Conservation (phyloP, 306 rosid species). For the Neltuma alba region DNA sequence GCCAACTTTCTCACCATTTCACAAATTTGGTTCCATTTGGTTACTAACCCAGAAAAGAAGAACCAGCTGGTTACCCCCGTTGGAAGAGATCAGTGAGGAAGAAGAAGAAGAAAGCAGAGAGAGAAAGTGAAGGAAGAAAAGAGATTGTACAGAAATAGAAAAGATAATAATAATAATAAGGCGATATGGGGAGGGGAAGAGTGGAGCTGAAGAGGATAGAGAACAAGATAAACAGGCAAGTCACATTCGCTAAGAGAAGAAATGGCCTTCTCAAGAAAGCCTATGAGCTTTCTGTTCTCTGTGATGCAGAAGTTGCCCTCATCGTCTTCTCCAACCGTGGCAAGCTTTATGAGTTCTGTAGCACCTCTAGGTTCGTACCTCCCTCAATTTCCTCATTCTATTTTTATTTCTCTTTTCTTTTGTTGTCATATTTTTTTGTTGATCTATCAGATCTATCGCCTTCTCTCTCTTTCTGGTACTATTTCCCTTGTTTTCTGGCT, state of each 20-base stretch:
- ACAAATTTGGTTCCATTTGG: slow-evolving; percentile 58
- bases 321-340: slow-evolving; percentile 92
- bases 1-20: slow-evolving; percentile 53
- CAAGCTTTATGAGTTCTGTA: slow-evolving; percentile 91
- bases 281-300: slow-evolving; percentile 87
- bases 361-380: slow-evolving; percentile 61
- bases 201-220: slow-evolving; percentile 95
- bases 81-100: slow-evolving; percentile 23
- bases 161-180: slow-evolving; percentile 5
- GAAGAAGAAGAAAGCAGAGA: slow-evolving; percentile 1
- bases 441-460: slow-evolving; percentile 16
- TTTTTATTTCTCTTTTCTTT: not conserved
- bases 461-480: not conserved
- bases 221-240: slow-evolving; percentile 98
- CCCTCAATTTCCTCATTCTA: not conserved
- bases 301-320: slow-evolving; percentile 95
- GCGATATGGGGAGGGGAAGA: slow-evolving; percentile 84
- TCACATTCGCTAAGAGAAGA: slow-evolving; percentile 89
- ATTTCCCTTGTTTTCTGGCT: not conserved
- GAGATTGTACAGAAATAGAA: slow-evolving; percentile 15
- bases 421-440: not conserved
- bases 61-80: slow-evolving; percentile 40
- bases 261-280: slow-evolving; percentile 95
- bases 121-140: slow-evolving; percentile 13
- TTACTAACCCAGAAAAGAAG: slow-evolving; percentile 64